Percentiles rank a stretch among this genome's conserved stretches.
phyloP scores from a whole-genome alignment of 306 rosid genomes.

The Hippophae tibetana region DNA sequence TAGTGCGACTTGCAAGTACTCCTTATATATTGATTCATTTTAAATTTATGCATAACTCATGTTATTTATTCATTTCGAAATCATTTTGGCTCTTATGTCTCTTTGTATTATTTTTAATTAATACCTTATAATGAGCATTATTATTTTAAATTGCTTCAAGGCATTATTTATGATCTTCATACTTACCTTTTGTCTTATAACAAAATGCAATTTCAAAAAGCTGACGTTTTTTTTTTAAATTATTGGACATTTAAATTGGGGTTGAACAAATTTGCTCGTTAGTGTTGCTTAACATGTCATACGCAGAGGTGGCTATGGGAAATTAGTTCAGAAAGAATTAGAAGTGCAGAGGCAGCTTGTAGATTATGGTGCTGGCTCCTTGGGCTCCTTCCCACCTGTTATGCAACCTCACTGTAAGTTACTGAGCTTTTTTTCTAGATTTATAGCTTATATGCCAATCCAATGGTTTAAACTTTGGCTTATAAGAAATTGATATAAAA shows the following conservation, averaged over 20 bases:
- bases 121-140: too few relatives aligned
- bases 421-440: constrained; percentile 13
- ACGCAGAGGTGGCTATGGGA: constrained; percentile 98
- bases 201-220: neutral
- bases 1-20: too few relatives aligned
- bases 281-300: constrained; percentile 44
- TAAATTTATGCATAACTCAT: too few relatives aligned
- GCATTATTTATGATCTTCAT: too few relatives aligned
- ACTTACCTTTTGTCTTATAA: neutral
- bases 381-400: constrained; percentile 72
- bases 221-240: neutral
- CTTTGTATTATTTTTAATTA: too few relatives aligned
- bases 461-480: constrained; percentile 5
- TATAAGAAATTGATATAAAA: neutral
- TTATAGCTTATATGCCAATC: constrained; percentile 15
- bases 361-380: constrained; percentile 90
- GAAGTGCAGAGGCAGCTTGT: constrained; percentile 97
- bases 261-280: constrained; percentile 5
- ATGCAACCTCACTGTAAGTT: constrained; percentile 67
- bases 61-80: too few relatives aligned
- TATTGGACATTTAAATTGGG: neutral
- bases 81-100: too few relatives aligned
- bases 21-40: too few relatives aligned
- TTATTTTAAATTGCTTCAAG: too few relatives aligned
- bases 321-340: constrained; percentile 77